These are phyloP conservation scores for Pichia scutulata DNA, from an alignment of 805 yeast genomes.

Conservation along the genomic window DNA sequence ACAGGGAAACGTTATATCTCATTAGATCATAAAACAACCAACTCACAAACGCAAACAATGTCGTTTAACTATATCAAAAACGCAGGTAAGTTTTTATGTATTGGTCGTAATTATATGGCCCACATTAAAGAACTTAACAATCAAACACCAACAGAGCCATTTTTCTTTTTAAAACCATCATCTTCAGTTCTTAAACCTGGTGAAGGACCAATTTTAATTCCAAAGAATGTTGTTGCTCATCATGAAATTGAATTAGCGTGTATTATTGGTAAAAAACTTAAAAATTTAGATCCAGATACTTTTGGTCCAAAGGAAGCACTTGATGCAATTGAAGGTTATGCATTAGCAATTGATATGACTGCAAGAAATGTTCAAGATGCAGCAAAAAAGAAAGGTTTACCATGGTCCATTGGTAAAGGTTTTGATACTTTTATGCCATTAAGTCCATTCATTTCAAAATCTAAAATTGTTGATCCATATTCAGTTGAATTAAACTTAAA, in stretches of 20 bases:
- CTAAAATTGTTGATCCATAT: conserved; percentile 62
- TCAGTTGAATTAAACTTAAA: conserved; percentile 53
- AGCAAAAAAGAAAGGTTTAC: conserved; percentile 88
- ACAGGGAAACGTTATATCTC: too few species aligned
- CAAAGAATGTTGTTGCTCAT: conserved; percentile 73
- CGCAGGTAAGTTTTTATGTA: conserved; percentile 81
- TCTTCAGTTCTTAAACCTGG: conserved; percentile 63
- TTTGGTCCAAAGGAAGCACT: conserved; percentile 63
- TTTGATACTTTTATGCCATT: conserved; percentile 93
- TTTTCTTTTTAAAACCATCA: conserved; percentile 86
- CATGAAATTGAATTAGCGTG: conserved; percentile 93
- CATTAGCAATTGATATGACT: conserved; percentile 87
- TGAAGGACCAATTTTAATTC: conserved; percentile 74
- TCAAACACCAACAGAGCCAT: conserved; percentile 74
- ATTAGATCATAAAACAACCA: too few species aligned
- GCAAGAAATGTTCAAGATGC: conserved; percentile 94
- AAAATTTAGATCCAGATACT: conserved; percentile 46
- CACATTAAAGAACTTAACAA: conserved; percentile 89
- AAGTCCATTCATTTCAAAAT: conserved; percentile 63
- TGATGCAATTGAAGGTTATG: conserved; percentile 77
- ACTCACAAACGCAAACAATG: conserved; percentile 29
- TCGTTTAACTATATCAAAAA: conserved; percentile 44
- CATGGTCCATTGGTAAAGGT: conserved; percentile 96
- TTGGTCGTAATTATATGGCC: conserved; percentile 96
- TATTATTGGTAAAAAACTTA: conserved; percentile 54